These are phyloP conservation scores for Dioszegia hungarica DNA, from an alignment of 768 basidiomycete species.

Conservation along the genomic window DNA sequence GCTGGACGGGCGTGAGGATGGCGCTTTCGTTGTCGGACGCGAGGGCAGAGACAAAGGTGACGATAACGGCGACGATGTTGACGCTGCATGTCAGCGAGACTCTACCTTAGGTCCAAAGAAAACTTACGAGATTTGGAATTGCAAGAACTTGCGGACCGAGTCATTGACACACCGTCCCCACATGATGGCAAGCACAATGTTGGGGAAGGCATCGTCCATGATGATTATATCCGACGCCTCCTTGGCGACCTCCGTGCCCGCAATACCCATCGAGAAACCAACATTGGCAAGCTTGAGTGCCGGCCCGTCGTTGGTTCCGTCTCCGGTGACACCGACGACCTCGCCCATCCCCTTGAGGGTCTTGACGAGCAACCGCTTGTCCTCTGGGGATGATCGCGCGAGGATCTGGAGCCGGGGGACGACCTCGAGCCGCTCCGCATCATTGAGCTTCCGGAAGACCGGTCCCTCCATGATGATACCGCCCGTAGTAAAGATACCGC, in stretches of 20 bases:
- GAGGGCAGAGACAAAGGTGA: conserved; percentile 87
- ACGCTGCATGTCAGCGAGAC: conserved; percentile 52
- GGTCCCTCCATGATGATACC: conserved; percentile 99
- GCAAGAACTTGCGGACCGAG: conserved; percentile 92
- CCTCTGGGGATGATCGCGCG: conserved; percentile 93
- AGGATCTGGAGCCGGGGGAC: conserved; percentile 92
- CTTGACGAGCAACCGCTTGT: conserved; percentile 89
- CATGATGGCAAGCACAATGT: conserved; percentile 95
- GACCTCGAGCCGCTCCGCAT: conserved; percentile 68
- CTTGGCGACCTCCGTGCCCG: conserved; percentile 96
- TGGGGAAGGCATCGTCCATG: conserved; percentile 72
- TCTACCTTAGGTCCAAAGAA: not conserved
- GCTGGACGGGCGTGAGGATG: conserved; percentile 89
- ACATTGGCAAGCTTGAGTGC: conserved; percentile 93
- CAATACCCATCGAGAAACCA: conserved; percentile 64
- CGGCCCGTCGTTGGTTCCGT: conserved; percentile 96
- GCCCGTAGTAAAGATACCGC: conserved; percentile 87
- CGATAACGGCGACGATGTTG: conserved; percentile 90
- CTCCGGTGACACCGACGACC: conserved; percentile 85
- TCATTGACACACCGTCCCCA: conserved; percentile 99
- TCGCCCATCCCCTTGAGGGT: conserved; percentile 80
- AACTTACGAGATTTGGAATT: conserved; percentile 60
- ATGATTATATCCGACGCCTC: conserved; percentile 98
- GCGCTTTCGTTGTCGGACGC: conserved; percentile 69
- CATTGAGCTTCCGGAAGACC: conserved; percentile 71